These are phyloP conservation scores for Thalia dealbata DNA, from an alignment of 176 grass and related monocot genomes.

Conservation along the genomic window DNA sequence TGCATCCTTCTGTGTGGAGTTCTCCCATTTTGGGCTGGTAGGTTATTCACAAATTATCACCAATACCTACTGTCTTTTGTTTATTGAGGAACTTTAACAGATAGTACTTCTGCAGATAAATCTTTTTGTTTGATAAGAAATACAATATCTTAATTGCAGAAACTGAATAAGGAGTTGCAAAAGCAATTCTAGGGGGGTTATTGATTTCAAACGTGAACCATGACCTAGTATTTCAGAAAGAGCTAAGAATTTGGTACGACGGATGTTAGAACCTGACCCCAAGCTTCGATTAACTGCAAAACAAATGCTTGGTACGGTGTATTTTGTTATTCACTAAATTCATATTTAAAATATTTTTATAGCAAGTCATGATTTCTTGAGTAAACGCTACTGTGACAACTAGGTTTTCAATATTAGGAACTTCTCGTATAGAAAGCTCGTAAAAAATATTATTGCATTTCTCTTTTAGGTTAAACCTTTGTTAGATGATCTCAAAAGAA, in stretches of 20 bases:
- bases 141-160: slow-evolving; percentile 41
- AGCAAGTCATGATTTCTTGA: too few relatives aligned
- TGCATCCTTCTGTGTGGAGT: slow-evolving; percentile 92
- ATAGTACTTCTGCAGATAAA: not conserved
- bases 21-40: slow-evolving; percentile 98
- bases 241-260: slow-evolving; percentile 81
- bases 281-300: slow-evolving; percentile 88
- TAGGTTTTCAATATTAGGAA: too few relatives aligned
- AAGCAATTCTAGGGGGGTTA: slow-evolving; percentile 82
- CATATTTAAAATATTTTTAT: not conserved
- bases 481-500: not conserved
- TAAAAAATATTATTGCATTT: too few relatives aligned
- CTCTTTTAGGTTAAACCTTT: not conserved
- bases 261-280: slow-evolving; percentile 87
- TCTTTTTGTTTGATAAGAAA: slow-evolving; percentile 5
- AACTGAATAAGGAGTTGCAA: slow-evolving; percentile 94
- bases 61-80: not conserved
- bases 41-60: not conserved
- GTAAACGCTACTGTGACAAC: too few relatives aligned
- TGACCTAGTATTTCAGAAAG: slow-evolving; percentile 96
- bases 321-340: not conserved
- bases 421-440: too few relatives aligned
- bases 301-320: slow-evolving; percentile 78
- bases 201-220: slow-evolving; percentile 91
- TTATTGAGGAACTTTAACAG: not conserved